These are phyloP conservation scores for Lecanosticta acicola DNA, from an alignment of 2,329 filamentous ascomycete species.

Conservation along the genomic window DNA sequence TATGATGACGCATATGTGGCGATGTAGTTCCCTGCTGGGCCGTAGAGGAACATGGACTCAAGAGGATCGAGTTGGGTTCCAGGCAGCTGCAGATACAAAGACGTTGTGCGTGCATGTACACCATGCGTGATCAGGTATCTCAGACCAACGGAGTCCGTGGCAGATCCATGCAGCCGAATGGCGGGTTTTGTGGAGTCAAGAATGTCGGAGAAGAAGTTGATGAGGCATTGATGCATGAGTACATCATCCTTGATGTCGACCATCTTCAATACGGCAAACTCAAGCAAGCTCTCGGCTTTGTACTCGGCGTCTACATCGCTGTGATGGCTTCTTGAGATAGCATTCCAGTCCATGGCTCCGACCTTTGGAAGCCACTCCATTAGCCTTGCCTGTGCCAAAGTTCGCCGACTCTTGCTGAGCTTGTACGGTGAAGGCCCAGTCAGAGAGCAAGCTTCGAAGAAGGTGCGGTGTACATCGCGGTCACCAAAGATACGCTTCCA, in stretches of 20 bases:
- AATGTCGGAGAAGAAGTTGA: slow-evolving; percentile 54
- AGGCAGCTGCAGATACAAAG: slow-evolving; percentile 48
- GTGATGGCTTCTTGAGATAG: slow-evolving; percentile 48
- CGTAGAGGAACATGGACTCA: slow-evolving; percentile 50
- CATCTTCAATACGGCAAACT: slow-evolving; percentile 53
- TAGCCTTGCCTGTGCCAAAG: slow-evolving; percentile 56
- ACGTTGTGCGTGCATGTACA: slow-evolving; percentile 47
- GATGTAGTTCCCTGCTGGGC: slow-evolving; percentile 53
- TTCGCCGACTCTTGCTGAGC: slow-evolving; percentile 49
- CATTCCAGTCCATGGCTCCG: slow-evolving; percentile 51
- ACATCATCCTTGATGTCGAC: slow-evolving; percentile 52
- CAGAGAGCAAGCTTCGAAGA: slow-evolving; percentile 53
- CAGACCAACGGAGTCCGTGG: slow-evolving; percentile 31
- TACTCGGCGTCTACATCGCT: slow-evolving; percentile 46
- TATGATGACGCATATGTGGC: slow-evolving; percentile 52
- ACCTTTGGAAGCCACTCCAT: slow-evolving; percentile 53
- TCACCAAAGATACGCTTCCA: slow-evolving; percentile 60
- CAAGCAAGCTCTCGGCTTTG: slow-evolving; percentile 42
- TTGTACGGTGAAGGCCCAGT: slow-evolving; percentile 33
- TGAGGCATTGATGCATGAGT: slow-evolving; percentile 54
- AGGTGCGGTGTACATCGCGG: slow-evolving; percentile 51
- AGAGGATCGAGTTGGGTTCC: slow-evolving; percentile 43
- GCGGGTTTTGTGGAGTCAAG: slow-evolving; percentile 28
- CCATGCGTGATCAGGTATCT: slow-evolving; percentile 49
- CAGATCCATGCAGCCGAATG: slow-evolving; percentile 1